Conservation (phyloP, 768 basidiomycete species). For the Boletellus sp. region DNA sequence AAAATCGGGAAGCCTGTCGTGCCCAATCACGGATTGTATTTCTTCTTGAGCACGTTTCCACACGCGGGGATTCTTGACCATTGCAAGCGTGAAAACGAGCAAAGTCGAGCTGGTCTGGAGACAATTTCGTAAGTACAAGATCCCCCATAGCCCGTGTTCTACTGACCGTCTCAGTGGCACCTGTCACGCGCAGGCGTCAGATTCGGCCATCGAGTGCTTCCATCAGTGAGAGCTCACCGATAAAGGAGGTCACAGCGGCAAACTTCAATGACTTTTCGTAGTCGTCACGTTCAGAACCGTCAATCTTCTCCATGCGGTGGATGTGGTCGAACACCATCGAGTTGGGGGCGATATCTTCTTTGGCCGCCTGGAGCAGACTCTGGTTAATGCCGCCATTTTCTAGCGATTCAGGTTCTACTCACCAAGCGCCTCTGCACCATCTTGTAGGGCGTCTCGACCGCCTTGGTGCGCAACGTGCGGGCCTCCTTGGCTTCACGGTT, state of each 20-base stretch:
- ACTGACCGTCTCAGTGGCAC: constrained; percentile 11
- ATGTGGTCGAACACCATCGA: constrained; percentile 17
- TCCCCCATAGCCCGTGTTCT: no score
- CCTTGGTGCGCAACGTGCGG: not conserved
- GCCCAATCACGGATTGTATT: constrained; percentile 4
- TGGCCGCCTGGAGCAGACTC: not conserved
- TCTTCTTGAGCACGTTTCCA: constrained; percentile 13
- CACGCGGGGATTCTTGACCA: constrained; percentile 10
- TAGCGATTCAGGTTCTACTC: not conserved
- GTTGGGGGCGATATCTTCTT: not conserved
- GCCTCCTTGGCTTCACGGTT: constrained; percentile 29
- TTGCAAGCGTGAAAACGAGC: constrained; percentile 8
- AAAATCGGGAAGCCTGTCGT: constrained; percentile 12
- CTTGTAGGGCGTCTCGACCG: constrained; percentile 22
- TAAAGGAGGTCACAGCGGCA: constrained; percentile 8
- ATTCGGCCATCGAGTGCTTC: not conserved
- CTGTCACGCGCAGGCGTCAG: not conserved
- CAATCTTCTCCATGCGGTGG: constrained; percentile 14
- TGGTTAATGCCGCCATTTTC: not conserved
- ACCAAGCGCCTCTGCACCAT: constrained; percentile 30
- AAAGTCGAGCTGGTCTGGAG: constrained; percentile 9
- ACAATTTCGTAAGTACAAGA: not conserved
- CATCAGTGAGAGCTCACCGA: constrained; percentile 2
- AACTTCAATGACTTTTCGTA: constrained; percentile 9
- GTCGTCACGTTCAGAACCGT: not conserved